Conservation (phyloP, 345 rosid genomes). For the Heritiera fomes region DNA sequence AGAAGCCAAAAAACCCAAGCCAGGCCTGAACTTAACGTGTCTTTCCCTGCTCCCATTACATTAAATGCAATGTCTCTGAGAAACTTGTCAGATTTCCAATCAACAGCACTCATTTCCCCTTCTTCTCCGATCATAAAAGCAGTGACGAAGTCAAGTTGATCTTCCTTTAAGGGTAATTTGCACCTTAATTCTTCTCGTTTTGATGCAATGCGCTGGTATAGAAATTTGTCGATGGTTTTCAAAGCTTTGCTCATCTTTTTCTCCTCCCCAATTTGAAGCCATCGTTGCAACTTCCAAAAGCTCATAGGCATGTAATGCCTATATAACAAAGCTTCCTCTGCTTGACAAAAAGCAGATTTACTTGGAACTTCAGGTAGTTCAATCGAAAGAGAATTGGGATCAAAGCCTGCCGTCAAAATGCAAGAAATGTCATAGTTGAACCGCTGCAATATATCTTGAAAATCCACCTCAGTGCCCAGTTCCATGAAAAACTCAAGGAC, state of each 20-base stretch:
- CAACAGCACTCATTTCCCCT: background rate
- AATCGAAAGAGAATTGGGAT: background rate
- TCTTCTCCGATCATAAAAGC: constrained; percentile 12
- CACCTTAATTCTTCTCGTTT: background rate
- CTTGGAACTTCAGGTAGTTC: background rate
- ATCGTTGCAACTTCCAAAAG: background rate
- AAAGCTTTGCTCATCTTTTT: constrained; percentile 21
- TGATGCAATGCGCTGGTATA: constrained; percentile 16
- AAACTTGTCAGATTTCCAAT: constrained; percentile 15
- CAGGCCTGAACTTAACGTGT: constrained; percentile 36
- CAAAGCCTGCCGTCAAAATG: constrained; percentile 13
- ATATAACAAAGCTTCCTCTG: background rate
- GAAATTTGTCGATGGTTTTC: constrained; percentile 10
- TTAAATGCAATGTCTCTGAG: constrained; percentile 29
- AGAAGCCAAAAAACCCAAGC: constrained; percentile 47
- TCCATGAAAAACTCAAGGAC: constrained; percentile 1
- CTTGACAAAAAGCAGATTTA: background rate
- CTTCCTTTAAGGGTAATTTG: background rate
- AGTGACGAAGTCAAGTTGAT: constrained; percentile 8
- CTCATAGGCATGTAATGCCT: background rate
- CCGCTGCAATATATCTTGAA: constrained; percentile 36
- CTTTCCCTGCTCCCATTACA: constrained; percentile 43
- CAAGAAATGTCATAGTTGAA: constrained; percentile 30
- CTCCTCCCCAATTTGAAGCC: constrained; percentile 17
- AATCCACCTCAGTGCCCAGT: constrained; percentile 15